Base-by-base conservation (phyloP, 208 protist genomes). In the Acanthamoeba royreba region DNA sequence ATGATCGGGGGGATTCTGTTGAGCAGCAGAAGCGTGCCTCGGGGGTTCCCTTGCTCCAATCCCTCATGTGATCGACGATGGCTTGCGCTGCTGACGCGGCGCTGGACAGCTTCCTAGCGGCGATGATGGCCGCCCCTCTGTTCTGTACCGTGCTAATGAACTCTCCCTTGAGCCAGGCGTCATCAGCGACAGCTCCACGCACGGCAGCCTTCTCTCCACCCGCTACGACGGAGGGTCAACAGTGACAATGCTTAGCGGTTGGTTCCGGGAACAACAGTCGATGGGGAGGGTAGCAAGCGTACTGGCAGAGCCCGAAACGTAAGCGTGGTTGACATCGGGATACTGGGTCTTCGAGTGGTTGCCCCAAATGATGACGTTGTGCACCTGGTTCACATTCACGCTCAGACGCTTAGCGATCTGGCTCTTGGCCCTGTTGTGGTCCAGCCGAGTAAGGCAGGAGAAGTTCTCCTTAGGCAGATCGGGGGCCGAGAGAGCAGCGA, bases 261-360 rank as follows among this genome's bases (percentile, higher is more conserved):
- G 35, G 8, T 69, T 15, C 58, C 33, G 7, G 8, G 55, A 22
- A 66, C 55, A 9, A 38, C 15, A 31, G 58, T 11, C 1, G 58
- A 8, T 4, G 15, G 58, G 0, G 58, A 8, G 19, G 33, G 1
- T 19, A 11, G 4, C 0, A 69, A 38, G 11, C 9, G 38, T 43
- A 45, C 66, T 83, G 31, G 40, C 42, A 13, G 72, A 83, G 25
- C 72, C 72, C 4, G 72, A 45, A 22, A 83, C 35, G 72, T 45
- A 33, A n/a, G 97, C 98, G 91, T 96, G 97, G 88, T 95, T 96
- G 3, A 98, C 94, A 95, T 99, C 98, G 17, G 99, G 99, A 74
- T 98, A 97, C 85, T 98, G 98, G 19, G 98, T 98, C 13, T 94
- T 81, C 85, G 96, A 98, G 96, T 99, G 99, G 95, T 99, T 99